phyloP scores from a whole-genome alignment of 2,329 filamentous ascomycete species.

The Monilinia aucupariae region DNA sequence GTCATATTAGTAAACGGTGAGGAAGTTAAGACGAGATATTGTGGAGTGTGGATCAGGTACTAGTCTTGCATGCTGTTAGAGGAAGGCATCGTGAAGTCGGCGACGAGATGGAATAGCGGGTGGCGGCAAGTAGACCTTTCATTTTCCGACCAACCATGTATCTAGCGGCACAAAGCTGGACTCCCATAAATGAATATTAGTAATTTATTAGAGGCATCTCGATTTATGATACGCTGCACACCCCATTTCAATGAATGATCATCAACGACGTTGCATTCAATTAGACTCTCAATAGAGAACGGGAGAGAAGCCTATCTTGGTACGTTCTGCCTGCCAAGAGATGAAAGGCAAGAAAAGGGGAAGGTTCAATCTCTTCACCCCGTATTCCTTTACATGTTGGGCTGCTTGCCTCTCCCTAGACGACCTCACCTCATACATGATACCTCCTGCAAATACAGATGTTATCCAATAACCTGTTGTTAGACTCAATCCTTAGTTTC shows the following conservation, averaged over 20 bases:
- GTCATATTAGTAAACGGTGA: not conserved
- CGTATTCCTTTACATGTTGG: not conserved
- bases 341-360: constrained; percentile 4
- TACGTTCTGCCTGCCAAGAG: constrained; percentile 6
- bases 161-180: not conserved
- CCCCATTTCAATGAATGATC: constrained; percentile 1
- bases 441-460: not conserved
- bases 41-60: constrained; percentile 10
- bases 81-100: constrained; percentile 6
- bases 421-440: constrained; percentile 4
- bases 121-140: not conserved
- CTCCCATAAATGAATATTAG: not conserved
- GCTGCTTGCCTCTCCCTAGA: constrained; percentile 7
- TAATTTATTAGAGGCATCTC: not conserved
- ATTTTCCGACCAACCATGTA: not conserved
- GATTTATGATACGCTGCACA: not conserved
- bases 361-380: not conserved
- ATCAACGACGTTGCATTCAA: not conserved
- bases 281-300: not conserved
- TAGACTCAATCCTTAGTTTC: not conserved
- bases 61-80: not conserved
- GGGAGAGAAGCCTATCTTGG: not conserved
- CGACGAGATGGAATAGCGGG: not conserved
- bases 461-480: constrained; percentile 3
- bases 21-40: constrained; percentile 7